These are phyloP conservation scores for Eutypella sp. DNA, from an alignment of 2,329 filamentous ascomycete genomes.

Conservation along the genomic window DNA sequence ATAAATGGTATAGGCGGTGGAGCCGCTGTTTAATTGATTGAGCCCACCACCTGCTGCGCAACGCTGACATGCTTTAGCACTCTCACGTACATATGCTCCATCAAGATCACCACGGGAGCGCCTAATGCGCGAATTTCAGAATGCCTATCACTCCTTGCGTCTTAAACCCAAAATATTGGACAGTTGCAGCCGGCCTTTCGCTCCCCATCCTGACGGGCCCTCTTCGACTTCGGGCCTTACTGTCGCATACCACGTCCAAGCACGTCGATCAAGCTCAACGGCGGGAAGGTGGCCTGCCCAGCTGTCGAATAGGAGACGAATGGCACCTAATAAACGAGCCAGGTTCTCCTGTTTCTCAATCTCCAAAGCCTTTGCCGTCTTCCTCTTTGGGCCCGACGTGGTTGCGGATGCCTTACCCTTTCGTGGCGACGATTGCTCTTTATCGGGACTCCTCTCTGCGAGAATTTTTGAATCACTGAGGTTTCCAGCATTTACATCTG, in stretches of 20 bases:
- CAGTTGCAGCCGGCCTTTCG: constrained; percentile 66
- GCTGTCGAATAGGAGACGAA: constrained; percentile 68
- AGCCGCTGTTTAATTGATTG: no score
- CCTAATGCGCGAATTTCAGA: not conserved
- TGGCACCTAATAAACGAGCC: constrained; percentile 61
- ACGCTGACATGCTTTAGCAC: no score
- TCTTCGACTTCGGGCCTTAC: constrained; percentile 71
- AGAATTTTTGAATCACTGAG: constrained; percentile 3
- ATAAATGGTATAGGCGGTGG: no score
- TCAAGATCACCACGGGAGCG: no score
- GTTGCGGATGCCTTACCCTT: constrained; percentile 12
- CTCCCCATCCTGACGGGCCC: constrained; percentile 77
- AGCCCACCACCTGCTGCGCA: no score
- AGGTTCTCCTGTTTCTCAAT: constrained; percentile 66
- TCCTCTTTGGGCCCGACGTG: constrained; percentile 41
- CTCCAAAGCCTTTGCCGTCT: constrained; percentile 44
- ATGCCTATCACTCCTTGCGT: constrained; percentile 27
- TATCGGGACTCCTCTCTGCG: not conserved
- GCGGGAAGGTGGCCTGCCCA: constrained; percentile 62
- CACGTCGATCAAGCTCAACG: constrained; percentile 67
- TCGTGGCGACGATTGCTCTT: constrained; percentile 6
- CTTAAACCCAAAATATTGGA: constrained; percentile 60
- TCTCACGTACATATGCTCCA: no score
- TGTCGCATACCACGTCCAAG: constrained; percentile 77
- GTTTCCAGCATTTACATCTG: constrained; percentile 3